Percentiles rank a stretch among this genome's conserved stretches.
Conservation (phyloP, 2,329 filamentous ascomycete genomes). For the Botrytis porri region DNA sequence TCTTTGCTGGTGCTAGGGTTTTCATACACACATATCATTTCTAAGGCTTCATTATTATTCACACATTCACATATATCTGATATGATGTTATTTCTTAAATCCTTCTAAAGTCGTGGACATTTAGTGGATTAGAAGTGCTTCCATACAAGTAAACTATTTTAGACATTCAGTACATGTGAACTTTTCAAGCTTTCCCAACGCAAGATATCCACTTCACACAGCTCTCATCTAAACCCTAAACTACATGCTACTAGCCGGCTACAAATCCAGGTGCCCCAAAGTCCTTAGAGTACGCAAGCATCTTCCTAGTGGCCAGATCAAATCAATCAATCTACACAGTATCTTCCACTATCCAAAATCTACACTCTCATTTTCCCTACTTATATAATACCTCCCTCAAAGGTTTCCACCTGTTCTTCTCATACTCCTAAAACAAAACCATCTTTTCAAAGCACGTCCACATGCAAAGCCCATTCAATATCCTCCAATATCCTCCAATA, state of each 20-base stretch:
- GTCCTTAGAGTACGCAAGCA: background rate
- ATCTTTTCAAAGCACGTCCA: background rate
- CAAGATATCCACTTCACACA: background rate
- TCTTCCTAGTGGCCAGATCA: background rate
- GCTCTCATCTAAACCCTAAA: background rate
- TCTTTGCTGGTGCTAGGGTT: no score
- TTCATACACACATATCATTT: background rate
- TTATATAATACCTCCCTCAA: no score
- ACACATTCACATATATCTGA: background rate
- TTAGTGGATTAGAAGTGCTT: background rate
- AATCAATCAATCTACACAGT: background rate
- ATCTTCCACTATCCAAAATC: background rate
- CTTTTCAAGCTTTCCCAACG: background rate
- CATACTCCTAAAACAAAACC: background rate
- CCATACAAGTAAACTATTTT: background rate
- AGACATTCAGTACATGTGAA: background rate
- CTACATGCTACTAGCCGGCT: background rate
- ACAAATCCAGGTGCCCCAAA: background rate
- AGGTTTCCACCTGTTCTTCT: background rate
- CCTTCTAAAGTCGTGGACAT: background rate
- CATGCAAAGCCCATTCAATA: background rate
- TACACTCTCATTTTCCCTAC: background rate
- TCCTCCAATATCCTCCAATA: background rate
- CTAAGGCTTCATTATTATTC: background rate
- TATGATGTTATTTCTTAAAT: background rate